A percentile compares a stretch with the other conserved stretches of the same genome.
phyloP scores from a whole-genome alignment of 192 early-diverging fungal species.

The Gryganskiella cystojenkinii region DNA sequence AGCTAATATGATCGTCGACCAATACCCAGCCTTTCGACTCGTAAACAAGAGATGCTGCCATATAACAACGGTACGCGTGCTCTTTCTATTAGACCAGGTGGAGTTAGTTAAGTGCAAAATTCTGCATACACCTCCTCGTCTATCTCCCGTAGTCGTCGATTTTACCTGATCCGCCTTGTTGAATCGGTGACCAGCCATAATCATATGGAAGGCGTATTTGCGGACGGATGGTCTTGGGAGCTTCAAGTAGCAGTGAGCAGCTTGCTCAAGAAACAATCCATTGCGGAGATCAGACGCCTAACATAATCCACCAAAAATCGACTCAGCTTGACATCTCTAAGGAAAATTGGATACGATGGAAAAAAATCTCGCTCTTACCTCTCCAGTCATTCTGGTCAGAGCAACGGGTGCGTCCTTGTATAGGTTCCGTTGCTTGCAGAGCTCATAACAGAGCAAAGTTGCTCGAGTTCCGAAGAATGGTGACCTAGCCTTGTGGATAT shows the following conservation, averaged over 20 bases:
- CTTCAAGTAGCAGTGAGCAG: conserved; percentile 82
- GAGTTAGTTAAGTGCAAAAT: background rate
- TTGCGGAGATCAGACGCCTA: conserved; percentile 81
- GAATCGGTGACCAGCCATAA: conserved; percentile 88
- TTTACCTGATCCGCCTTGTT: conserved; percentile 79
- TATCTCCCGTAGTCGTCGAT: background rate
- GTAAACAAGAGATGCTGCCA: conserved; percentile 68
- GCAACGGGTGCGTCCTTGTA: conserved; percentile 77
- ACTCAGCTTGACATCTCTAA: background rate
- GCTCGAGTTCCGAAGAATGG: conserved; percentile 77
- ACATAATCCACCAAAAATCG: background rate
- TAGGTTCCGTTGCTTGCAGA: conserved; percentile 75
- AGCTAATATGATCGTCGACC: conserved; percentile 91
- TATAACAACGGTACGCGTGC: conserved; percentile 86
- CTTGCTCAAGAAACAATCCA: conserved; percentile 90
- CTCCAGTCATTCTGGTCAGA: conserved; percentile 77
- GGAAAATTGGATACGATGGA: background rate
- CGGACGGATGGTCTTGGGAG: conserved; percentile 74
- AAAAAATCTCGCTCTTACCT: conserved; percentile 64
- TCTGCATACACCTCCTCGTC: background rate
- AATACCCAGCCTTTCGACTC: conserved; percentile 73
- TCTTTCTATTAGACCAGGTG: conserved; percentile 59
- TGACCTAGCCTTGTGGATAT: conserved; percentile 67
- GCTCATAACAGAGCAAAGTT: conserved; percentile 83
- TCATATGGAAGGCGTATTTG: conserved; percentile 91